Percentiles rank a stretch among this genome's conserved stretches.
Conservation (phyloP, 2,329 filamentous ascomycete species). For the Fusarium fracticaudum region DNA sequence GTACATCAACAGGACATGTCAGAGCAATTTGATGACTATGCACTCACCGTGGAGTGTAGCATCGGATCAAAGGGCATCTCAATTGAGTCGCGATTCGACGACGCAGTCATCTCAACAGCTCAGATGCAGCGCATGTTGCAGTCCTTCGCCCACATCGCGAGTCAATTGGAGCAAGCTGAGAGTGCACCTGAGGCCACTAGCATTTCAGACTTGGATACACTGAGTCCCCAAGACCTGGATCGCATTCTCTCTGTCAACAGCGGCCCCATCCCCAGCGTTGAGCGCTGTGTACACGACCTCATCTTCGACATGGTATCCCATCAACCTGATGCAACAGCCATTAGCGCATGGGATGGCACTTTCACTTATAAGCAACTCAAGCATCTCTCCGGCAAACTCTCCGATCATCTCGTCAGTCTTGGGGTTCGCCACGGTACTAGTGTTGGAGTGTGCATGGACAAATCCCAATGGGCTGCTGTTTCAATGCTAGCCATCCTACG, state of each 20-base stretch:
- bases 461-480: neutral
- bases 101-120: neutral
- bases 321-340: neutral
- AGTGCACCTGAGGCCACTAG: fast-evolving
- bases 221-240: neutral
- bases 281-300: neutral
- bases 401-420: neutral
- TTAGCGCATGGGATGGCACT: neutral
- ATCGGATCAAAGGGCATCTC: neutral
- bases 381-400: neutral
- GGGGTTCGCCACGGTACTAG: neutral
- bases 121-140: neutral
- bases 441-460: neutral
- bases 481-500: neutral
- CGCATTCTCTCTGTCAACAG: neutral
- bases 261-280: neutral
- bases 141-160: neutral
- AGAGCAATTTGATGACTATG: neutral
- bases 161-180: neutral
- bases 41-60: neutral
- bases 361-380: neutral
- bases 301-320: neutral
- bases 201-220: fast-evolving
- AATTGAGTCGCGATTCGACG: neutral
- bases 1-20: neutral